These are phyloP conservation scores for Cyberlindnera mrakii DNA, from an alignment of 805 yeast species.

Conservation along the genomic window DNA sequence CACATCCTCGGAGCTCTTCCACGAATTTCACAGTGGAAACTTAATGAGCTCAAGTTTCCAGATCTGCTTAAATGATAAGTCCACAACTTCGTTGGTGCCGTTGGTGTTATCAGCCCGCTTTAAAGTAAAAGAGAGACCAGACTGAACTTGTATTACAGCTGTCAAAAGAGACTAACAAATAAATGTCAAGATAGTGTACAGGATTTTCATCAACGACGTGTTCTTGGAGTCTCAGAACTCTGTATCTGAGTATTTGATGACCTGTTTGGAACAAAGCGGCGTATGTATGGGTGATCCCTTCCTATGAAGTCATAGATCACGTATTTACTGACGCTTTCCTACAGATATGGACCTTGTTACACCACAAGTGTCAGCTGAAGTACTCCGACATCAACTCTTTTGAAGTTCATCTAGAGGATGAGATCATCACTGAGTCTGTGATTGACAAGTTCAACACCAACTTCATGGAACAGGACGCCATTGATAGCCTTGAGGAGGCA, in stretches of 20 bases:
- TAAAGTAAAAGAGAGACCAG: slow-evolving; percentile 2
- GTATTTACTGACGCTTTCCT: not conserved
- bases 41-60: slow-evolving; percentile 5
- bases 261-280: slow-evolving; percentile 1
- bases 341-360: slow-evolving; percentile 4
- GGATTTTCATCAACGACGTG: slow-evolving; percentile 8
- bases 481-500: slow-evolving; percentile 2
- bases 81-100: slow-evolving; percentile 1
- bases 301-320: too few relatives aligned
- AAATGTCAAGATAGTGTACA: slow-evolving; percentile 6
- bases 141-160: not conserved
- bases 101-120: slow-evolving; percentile 6
- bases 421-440: slow-evolving; percentile 5
- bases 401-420: slow-evolving; percentile 6
- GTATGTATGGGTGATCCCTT: not conserved
- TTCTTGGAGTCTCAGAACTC: slow-evolving; percentile 8
- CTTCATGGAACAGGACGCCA: slow-evolving; percentile 2
- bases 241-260: slow-evolving; percentile 5
- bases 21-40: not conserved
- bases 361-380: slow-evolving; percentile 2
- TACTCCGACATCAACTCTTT: slow-evolving; percentile 9
- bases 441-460: slow-evolving; percentile 5
- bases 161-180: not conserved
- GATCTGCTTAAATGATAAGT: slow-evolving; percentile 2
- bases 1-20: not conserved